A percentile compares a stretch with the other conserved stretches of the same genome.
These are phyloP conservation scores for Pestalotiopsis sp. DNA, from an alignment of 2,329 filamentous ascomycete genomes.

Conservation along the genomic window DNA sequence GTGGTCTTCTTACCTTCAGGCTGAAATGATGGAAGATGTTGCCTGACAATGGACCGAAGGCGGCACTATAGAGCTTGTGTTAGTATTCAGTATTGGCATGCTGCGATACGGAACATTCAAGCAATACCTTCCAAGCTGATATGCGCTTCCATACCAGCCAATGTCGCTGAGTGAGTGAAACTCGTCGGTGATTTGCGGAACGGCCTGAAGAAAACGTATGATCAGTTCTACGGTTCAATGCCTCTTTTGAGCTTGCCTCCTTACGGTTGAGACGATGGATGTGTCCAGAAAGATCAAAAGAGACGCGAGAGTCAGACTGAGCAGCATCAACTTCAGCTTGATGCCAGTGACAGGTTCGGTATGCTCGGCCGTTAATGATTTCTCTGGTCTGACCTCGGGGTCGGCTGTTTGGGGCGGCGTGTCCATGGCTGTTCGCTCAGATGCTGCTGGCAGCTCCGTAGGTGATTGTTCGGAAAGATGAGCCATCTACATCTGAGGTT, in stretches of 20 bases:
- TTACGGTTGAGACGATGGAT: not conserved
- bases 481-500: not conserved
- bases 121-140: not conserved
- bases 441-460: not conserved
- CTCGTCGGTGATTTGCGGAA: not conserved
- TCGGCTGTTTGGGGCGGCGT: not conserved
- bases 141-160: not conserved
- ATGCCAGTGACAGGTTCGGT: not conserved
- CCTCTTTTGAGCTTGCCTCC: too few species aligned
- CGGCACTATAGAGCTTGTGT: not conserved
- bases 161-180: not conserved
- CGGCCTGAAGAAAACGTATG: not conserved
- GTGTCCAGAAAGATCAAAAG: not conserved
- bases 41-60: not conserved
- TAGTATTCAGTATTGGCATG: not conserved
- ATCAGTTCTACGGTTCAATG: not conserved
- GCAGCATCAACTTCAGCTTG: slow-evolving; percentile 1
- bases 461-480: not conserved
- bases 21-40: not conserved
- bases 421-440: not conserved
- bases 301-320: slow-evolving; percentile 3
- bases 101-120: not conserved
- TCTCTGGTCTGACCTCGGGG: not conserved
- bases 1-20: not conserved
- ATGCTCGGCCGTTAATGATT: not conserved